These are phyloP conservation scores for Prinsepia uniflora DNA, from an alignment of 306 rosid genomes.

Conservation along the genomic window DNA sequence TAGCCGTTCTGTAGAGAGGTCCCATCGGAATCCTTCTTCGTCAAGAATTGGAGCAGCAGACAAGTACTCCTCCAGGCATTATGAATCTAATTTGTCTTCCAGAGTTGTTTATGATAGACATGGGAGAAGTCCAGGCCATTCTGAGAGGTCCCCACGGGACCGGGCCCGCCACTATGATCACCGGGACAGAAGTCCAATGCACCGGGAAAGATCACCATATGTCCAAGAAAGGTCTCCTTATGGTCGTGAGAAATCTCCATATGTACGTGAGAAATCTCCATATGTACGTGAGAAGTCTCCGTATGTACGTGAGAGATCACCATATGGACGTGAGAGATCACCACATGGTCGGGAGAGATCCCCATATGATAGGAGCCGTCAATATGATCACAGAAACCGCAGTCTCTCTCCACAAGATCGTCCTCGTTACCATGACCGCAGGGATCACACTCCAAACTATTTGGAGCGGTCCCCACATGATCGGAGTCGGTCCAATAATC, in stretches of 20 bases:
- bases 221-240: conserved; percentile 50
- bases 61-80: conserved; percentile 62
- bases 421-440: conserved; percentile 42
- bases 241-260: conserved; percentile 39
- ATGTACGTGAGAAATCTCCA: conserved; percentile 45
- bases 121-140: conserved; percentile 82
- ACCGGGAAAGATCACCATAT: conserved; percentile 59
- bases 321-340: conserved; percentile 56
- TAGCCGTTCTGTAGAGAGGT: conserved; percentile 60
- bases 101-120: conserved; percentile 69
- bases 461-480: conserved; percentile 63
- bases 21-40: conserved; percentile 51
- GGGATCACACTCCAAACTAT: conserved; percentile 59
- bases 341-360: conserved; percentile 56
- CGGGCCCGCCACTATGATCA: conserved; percentile 62
- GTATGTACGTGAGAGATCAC: conserved; percentile 56
- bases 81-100: conserved; percentile 56
- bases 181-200: conserved; percentile 61
- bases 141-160: conserved; percentile 86
- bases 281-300: conserved; percentile 43
- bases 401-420: conserved; percentile 80
- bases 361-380: conserved; percentile 65
- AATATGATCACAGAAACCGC: conserved; percentile 57
- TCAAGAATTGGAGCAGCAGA: conserved; percentile 49
- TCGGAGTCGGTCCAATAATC: conserved; percentile 36